Base-by-base conservation (phyloP, 768 basidiomycete species). In the Collybia sordida region DNA sequence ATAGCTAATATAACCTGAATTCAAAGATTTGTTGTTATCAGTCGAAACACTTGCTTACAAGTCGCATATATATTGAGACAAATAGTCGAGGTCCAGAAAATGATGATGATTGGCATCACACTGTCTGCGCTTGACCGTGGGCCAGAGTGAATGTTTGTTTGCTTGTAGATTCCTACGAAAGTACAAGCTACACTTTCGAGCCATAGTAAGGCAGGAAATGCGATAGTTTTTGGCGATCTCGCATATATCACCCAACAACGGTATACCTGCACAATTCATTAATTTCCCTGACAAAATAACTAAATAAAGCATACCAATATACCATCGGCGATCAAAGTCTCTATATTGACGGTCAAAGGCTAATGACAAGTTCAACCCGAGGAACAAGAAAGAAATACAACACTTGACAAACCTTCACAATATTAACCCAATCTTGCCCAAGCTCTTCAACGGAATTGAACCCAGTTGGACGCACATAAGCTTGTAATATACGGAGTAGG, bases 221-320 rank as follows among this genome's bases (percentile, higher is more conserved):
- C 24, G 28, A 59, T 38, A 3, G 50, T 47, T 4, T 35, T 45
- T 18, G 18, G 18, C 17, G 53, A 58, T 38, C 50, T 57, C 2
- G 36, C 36, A 38, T 54, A 63, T n/a, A 60, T 23, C 27, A 56
- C 46, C 58, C 59, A 63, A 42, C 56, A 58, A 14, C 62, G 54
- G 40, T 58, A 58, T 24, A 59, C 58, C 62, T 63, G 24, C 9
- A 0, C 14, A 8, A 37, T 3, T 23, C 3, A n/a, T 5, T 14
- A 35, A 22, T 6, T 17, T 22, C 35, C 17, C 9, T 24, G 6
- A 17, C 31, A 3, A 31, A 11, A 31, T 31, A 11, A 11, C 14
- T 14, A 14, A 7, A 17, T 3, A 17, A 19, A 6, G 27, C 45
- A 38, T 24, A 46, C 45, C 4, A 46, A 24, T 24, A 28, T 14